A percentile compares a stretch with the other conserved stretches of the same genome.
phyloP scores from a whole-genome alignment of 2,329 filamentous ascomycete genomes.

The Cadophora malorum region DNA sequence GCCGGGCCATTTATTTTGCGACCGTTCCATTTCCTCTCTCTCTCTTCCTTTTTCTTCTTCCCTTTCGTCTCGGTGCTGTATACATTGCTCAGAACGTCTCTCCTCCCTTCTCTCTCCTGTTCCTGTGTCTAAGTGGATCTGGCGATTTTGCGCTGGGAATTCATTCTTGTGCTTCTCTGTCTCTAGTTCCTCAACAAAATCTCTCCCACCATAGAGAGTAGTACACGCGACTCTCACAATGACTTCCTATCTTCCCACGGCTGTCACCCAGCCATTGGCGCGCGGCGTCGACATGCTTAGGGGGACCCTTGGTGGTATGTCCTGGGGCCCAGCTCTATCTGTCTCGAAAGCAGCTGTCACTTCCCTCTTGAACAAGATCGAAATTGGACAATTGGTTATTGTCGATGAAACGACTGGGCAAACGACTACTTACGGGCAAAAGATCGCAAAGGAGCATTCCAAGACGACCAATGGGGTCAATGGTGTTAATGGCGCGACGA shows the following conservation, averaged over 20 bases:
- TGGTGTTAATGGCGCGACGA: conserved; percentile 43
- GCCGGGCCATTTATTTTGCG: conserved; percentile 20
- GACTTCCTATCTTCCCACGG: conserved; percentile 48
- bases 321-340: conserved; percentile 55
- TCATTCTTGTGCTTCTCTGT: conserved; percentile 10
- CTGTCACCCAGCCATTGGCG: conserved; percentile 49
- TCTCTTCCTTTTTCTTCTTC: conserved; percentile 19
- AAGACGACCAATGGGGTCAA: conserved; percentile 46
- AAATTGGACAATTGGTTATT: conserved; percentile 55
- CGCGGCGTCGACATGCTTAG: conserved; percentile 51
- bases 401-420: conserved; percentile 54
- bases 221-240: conserved; percentile 35
- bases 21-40: conserved; percentile 11
- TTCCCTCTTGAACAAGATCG: conserved; percentile 54
- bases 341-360: conserved; percentile 55
- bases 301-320: conserved; percentile 51
- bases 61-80: background rate
- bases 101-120: background rate
- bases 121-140: conserved; percentile 17
- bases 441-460: conserved; percentile 49
- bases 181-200: background rate
- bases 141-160: conserved; percentile 33
- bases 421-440: conserved; percentile 54
- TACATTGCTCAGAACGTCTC: background rate
- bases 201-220: conserved; percentile 10